These are phyloP conservation scores for Melastoma malabathricum DNA, from an alignment of 345 rosid genomes.

Conservation along the genomic window DNA sequence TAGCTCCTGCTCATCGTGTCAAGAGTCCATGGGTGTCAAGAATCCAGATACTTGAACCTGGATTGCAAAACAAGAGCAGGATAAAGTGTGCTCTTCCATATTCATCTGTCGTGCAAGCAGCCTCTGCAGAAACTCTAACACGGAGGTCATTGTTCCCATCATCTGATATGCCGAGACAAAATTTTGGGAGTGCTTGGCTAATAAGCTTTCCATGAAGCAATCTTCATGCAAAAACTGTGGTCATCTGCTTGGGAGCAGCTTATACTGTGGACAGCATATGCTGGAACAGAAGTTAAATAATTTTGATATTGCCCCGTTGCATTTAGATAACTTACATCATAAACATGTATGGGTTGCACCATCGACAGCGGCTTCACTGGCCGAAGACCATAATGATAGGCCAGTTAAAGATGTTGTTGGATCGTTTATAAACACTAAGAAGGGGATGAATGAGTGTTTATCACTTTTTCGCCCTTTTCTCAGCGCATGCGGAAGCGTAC, in stretches of 20 bases:
- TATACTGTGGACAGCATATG: constrained; percentile 15
- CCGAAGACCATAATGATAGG: constrained; percentile 4
- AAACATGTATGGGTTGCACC: constrained; percentile 14
- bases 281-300: constrained; percentile 17
- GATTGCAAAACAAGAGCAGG: constrained; percentile 54
- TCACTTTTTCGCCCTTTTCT: too few relatives aligned
- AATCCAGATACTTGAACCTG: constrained; percentile 85
- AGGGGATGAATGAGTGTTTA: too few relatives aligned
- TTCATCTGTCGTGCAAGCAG: constrained; percentile 18
- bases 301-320: constrained; percentile 10
- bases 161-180: constrained; percentile 18
- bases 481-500: too few relatives aligned
- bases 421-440: too few relatives aligned
- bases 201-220: constrained; percentile 11
- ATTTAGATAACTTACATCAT: constrained; percentile 7
- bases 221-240: constrained; percentile 61
- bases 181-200: constrained; percentile 8
- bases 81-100: constrained; percentile 39
- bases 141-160: constrained; percentile 13
- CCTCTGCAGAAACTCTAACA: constrained; percentile 14
- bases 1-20: constrained; percentile 24
- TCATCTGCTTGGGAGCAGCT: constrained; percentile 35
- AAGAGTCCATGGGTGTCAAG: too few relatives aligned
- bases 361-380: constrained; percentile 9
- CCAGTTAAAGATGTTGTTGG: constrained; percentile 16